Evolutionary conservation across 257 asterid genomes (phyloP), one percentile per base, ranked within the genome.

Genomic region (Penstemon davidsonii): DNA sequence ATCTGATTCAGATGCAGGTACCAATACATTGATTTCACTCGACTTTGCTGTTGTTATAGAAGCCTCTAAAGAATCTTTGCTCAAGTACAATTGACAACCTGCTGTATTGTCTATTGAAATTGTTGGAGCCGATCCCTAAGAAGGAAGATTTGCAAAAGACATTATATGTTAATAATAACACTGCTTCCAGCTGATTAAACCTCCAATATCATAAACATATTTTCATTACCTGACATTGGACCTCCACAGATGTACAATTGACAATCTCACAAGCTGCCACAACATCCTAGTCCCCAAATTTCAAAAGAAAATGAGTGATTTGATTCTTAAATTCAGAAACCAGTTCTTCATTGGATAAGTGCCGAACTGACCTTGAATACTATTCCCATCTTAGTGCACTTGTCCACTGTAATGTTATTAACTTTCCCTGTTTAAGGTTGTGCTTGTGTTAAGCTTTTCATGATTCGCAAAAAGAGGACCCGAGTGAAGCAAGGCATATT

Each of bases 191-290:
- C 65, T 58, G 47, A 70, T 40, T 65, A 51, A 43, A 67, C 8
- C 57, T n/a, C 47, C 13, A 36, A 64, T 38, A 42, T 15, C 40
- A 36, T 41, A 61, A 65, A 18, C 19, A 50, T 9, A 51, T 7
- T 5, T 62, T 38, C 2, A 46, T 52, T 81, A 93, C 99, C 99
- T 88, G 96, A 76, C 97, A 91, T 76, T 94, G 97, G 78, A 94
- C 93, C 88, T 94, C 95, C 55, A 94, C 85, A 0, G 88, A 81
- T 56, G 61, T 87, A 82, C 93, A 88, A 80, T 94, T 94, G 79
- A 94, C 99, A 64, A 94, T 69, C 87, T 94, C 99, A 79, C 88
- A 94, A 78, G 99, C 99, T 56, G 99, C 99, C 73, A 94, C 99
- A 55, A 94, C 99, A 81, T 86, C 97, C 97, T 94, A 84, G 61